These are phyloP conservation scores for Lactifluus volemus DNA, from an alignment of 768 basidiomycete species.

Conservation along the genomic window DNA sequence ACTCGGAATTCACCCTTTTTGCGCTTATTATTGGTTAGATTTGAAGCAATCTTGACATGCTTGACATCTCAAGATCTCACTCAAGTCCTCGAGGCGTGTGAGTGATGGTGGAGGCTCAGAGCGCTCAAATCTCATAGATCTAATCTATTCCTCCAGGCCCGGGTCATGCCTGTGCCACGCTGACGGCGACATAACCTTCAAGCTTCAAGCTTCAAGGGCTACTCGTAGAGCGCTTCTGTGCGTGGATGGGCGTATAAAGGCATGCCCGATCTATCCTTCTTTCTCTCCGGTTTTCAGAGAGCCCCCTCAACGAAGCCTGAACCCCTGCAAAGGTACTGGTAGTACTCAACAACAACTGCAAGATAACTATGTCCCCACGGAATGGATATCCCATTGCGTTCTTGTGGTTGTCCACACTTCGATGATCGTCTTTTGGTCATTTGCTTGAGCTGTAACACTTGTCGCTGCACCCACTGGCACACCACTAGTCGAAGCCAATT, in stretches of 20 bases:
- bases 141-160: no score
- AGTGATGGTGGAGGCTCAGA: no score
- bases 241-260: not conserved
- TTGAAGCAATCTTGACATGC: no score
- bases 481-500: constrained; percentile 17
- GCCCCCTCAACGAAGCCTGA: not conserved
- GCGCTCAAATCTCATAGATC: no score
- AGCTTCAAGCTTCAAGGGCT: no score
- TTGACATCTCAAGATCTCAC: no score
- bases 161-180: no score
- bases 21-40: no score
- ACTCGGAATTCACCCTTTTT: no score
- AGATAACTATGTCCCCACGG: constrained; percentile 32
- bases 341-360: not conserved
- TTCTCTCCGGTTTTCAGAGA: not conserved
- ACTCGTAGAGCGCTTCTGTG: no score
- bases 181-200: no score
- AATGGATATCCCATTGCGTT: constrained; percentile 30
- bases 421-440: constrained; percentile 9
- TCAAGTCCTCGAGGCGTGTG: no score
- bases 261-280: not conserved
- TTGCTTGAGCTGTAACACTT: constrained; percentile 2
- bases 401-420: constrained; percentile 10
- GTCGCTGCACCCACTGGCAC: constrained; percentile 17
- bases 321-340: constrained; percentile 2